Base-by-base conservation (phyloP, 495 filamentous ascomycete species). In the Echria macrotheca region DNA sequence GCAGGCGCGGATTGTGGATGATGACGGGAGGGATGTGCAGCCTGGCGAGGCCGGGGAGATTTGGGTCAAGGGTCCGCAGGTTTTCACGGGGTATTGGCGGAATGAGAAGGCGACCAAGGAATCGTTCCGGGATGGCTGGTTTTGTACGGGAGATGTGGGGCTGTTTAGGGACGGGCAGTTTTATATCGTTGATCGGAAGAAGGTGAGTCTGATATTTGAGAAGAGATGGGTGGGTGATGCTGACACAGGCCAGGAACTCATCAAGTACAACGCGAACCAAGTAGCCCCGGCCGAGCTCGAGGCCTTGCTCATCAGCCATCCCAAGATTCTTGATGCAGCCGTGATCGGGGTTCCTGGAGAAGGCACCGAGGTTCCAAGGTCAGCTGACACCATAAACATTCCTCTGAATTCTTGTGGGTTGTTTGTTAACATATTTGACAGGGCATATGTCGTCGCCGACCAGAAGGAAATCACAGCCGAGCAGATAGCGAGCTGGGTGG, bases 281-380 rank as follows among this genome's bases (percentile, higher is more conserved):
- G 85, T 91, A 0, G 74, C 86, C 1, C 86, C 86, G 3, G 86
- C 88, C 1, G 88, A 93, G 64, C 69, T 91, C 1, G 87, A 91
- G 56, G 87, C 83, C 5, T 48, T 87, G 17, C 68, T 94, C n/a
- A 60, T 83, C 3, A 71, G 75, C 11, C 86, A 91, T 55, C 74
- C 79, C 15, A 72, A 77, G 36, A 76, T 95, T 40, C 75, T 81
- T 17, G 89, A 94, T 56, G 85, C 82, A 1, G 88, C 85, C 0
- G 87, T 95, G 2, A 81, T 89, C 47, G 90, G 89, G 0, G 70
- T 91, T 4, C 73, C 83, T 35, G 74, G 71, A 2, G 77, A 83
- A 42, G 83, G 75, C 0, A 83, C 81, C 0, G 89, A 95, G 55
- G 77, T 91, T 6, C 89, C 89, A 2, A 59, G 62, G 63, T 64